Base-by-base conservation (phyloP, 768 basidiomycete species). In the Leccinum imitatum region DNA sequence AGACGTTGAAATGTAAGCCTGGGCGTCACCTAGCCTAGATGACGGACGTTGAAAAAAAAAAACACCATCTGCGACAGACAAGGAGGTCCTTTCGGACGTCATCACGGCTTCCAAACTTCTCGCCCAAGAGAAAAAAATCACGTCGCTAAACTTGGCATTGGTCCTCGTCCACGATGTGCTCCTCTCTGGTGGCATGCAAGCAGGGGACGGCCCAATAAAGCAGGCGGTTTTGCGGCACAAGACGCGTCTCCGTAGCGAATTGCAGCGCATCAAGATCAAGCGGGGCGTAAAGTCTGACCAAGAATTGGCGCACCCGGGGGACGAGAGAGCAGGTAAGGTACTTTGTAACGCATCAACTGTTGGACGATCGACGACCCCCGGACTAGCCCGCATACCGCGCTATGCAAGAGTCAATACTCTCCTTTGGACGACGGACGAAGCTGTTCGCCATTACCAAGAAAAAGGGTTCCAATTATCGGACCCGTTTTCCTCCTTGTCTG, bases 151-250 rank as follows among this genome's bases (percentile, higher is more conserved):
- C 67, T 81, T 98, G 50, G 87, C 90, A 2, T 80, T 95, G 7
- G 87, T 96, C 46, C 87, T 98, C 35, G 86, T 95, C 1, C 96
- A 99, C 65, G 97, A 99, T 74, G 75, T 95, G 8, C 79, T 99
- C 27, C 79, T 97, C 41, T 81, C 90, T 15, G 78, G 84, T 19
- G 91, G 94, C 10, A 93, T 99, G 63, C 92, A 97, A 72, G 89
- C 93, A 7, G 87, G 91, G 50, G 89, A 96, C 71, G 93, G 95
- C 23, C 91, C 92, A 4, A 78, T 96, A 56, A 97, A 97, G 66
- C 89, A 91, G 67, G 93, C 92, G 0, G 71, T 97, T 50, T 72
- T 93, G 47, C 84, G 92, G 39, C 95, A 99, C 73, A 95, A 95
- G 73, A 93, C 95, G 6, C 83, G 95, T 27, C 77, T 99, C 7